A percentile compares a stretch with the other conserved stretches of the same genome.
phyloP scores from a whole-genome alignment of 345 rosid genomes.

The Microcos paniculata region DNA sequence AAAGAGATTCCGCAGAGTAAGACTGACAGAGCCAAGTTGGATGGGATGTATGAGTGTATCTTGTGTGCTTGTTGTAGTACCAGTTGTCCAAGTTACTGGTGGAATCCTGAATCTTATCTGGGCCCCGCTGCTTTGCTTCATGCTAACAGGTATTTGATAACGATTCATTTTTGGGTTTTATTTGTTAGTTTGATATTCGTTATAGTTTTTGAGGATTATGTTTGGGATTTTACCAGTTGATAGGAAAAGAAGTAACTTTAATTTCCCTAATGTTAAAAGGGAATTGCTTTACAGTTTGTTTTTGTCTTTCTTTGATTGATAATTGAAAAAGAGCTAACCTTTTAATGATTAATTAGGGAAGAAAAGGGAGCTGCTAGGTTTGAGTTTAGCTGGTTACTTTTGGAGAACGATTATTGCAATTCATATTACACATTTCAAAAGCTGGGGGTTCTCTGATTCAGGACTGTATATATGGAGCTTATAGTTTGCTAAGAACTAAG shows the following conservation, averaged over 20 bases:
- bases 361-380: neutral
- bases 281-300: neutral
- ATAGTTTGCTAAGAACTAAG: neutral
- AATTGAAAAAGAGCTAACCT: neutral
- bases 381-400: neutral
- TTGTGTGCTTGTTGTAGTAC: constrained; percentile 94
- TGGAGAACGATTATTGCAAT: neutral
- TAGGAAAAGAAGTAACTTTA: neutral
- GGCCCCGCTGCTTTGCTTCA: constrained; percentile 96
- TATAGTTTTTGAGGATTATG: neutral
- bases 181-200: neutral
- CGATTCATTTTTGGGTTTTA: neutral
- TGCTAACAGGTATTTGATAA: constrained; percentile 64
- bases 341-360: too few species aligned
- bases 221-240: neutral
- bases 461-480: neutral
- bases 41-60: constrained; percentile 97
- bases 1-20: constrained; percentile 90
- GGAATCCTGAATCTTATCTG: constrained; percentile 93
- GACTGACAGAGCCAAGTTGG: constrained; percentile 87
- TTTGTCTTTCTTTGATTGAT: neutral
- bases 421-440: neutral
- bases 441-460: neutral
- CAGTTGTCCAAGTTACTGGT: constrained; percentile 97
- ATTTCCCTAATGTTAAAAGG: neutral